Evolutionary conservation across 257 asterid species (phyloP).

Genomic region (Nicotiana paniculata): DNA sequence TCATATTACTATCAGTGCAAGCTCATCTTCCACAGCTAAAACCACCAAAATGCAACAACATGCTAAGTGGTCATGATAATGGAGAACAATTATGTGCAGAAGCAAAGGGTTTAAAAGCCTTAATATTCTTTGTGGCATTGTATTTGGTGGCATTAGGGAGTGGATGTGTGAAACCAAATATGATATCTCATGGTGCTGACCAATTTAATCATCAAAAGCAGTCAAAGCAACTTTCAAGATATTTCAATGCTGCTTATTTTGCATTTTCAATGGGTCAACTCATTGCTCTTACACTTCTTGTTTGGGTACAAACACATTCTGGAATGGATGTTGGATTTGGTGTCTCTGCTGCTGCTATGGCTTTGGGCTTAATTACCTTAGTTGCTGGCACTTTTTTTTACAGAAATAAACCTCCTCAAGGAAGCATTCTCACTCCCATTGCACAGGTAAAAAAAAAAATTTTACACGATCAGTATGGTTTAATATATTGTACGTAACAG

Average conservation of each 20-base stretch:
- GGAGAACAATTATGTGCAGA: slow-evolving; percentile 38
- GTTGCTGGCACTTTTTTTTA: slow-evolving; percentile 49
- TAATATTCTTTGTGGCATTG: slow-evolving; percentile 68
- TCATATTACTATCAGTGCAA: slow-evolving; percentile 78
- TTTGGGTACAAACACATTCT: slow-evolving; percentile 90
- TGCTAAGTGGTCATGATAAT: slow-evolving; percentile 18
- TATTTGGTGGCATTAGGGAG: slow-evolving; percentile 92
- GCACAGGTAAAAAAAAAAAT: slow-evolving; percentile 87
- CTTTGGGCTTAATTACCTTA: slow-evolving; percentile 62
- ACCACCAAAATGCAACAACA: slow-evolving; percentile 67
- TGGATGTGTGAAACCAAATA: slow-evolving; percentile 92
- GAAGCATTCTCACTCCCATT: slow-evolving; percentile 72
- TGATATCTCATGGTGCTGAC: slow-evolving; percentile 93
- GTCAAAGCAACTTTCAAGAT: slow-evolving; percentile 65
- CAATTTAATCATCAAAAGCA: slow-evolving; percentile 55
- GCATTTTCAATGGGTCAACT: slow-evolving; percentile 90
- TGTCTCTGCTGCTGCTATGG: slow-evolving; percentile 86
- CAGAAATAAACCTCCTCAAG: slow-evolving; percentile 74
- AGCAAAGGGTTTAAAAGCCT: slow-evolving; percentile 59
- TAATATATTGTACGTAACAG: too few species aligned
- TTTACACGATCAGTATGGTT: too few species aligned
- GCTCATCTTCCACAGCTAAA: slow-evolving; percentile 92
- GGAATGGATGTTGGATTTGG: slow-evolving; percentile 96
- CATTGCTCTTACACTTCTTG: slow-evolving; percentile 65
- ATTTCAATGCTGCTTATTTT: slow-evolving; percentile 88